Evolutionary conservation across 352 stramenopile genomes (phyloP), one percentile per base, ranked within the genome.

Genomic region (Phytopythium ostracodes): DNA sequence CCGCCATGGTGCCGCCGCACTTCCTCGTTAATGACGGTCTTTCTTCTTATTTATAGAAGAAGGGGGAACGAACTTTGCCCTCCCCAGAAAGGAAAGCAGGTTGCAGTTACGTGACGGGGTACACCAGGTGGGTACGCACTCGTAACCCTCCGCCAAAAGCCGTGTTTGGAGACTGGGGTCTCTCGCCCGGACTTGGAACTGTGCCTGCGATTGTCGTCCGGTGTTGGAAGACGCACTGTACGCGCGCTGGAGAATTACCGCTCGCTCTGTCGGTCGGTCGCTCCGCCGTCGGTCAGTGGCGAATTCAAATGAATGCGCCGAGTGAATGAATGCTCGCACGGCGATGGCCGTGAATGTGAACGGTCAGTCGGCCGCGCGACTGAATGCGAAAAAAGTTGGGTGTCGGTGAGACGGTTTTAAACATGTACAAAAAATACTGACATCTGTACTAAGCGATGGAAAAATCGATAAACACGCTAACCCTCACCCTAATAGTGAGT

Each of bases 21-120:
- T 50, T 50, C 29, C 43, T 29, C 22, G 43, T 12, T 14, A 47
- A 47, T 47, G 42, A 47, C 43, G n/a, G 10, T 18, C 43, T 31
- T 50, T 50, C 43, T 20, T 50, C 43, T 29, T 50, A 50, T 50
- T 50, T 50, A 50, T 50, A 50, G 43, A n/a, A 25, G 22, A 8
- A 33, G 43, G 43, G 43, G n/a, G 29, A 50, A 50, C 22, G 43
- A 50, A 50, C 43, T 27, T 31, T 31, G 43, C 33, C 33, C 33
- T 38, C 33, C 10, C 10, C 33, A 5, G 10, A 38, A 38, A 38
- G 33, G 33, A 38, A 38, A 50, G 17, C 22, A 3, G 43, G 43
- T 50, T 50, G 43, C 43, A 50, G 43, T 50, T 50, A 25, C 42
- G 43, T 22, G 43, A 7, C 10, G 43, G 43, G 43, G 10, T 50